Conservation (phyloP, 257 asterid species). For the Striga asiatica region DNA sequence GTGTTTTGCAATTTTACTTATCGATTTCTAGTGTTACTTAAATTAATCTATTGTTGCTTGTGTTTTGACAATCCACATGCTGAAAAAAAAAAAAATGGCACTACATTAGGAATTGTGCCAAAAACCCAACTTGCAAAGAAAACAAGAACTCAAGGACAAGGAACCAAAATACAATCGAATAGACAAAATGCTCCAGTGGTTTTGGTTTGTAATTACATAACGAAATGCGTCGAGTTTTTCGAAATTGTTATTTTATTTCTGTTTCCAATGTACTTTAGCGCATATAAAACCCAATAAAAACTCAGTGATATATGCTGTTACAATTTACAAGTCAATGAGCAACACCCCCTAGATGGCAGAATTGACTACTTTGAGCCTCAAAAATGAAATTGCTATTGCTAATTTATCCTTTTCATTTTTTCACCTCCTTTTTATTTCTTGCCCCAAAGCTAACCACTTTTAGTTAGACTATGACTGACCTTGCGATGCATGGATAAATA, state of each 20-base stretch:
- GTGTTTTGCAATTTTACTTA: no score
- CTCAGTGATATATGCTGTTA: constrained; percentile 13
- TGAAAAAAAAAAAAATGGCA: constrained; percentile 26
- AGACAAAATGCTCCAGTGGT: constrained; percentile 38
- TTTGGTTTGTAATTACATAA: constrained; percentile 22
- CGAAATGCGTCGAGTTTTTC: constrained; percentile 22
- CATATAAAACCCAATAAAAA: neutral
- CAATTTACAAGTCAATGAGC: constrained; percentile 29
- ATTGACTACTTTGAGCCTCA: constrained; percentile 46
- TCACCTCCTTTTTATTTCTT: no score
- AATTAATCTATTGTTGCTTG: no score
- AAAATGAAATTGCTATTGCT: no score
- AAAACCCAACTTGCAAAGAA: constrained; percentile 29
- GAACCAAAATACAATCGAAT: constrained; percentile 35
- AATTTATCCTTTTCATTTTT: no score
- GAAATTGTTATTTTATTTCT: constrained; percentile 11
- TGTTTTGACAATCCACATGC: no score
- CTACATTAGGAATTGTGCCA: constrained; percentile 22
- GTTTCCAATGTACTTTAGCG: constrained; percentile 13
- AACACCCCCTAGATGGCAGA: constrained; percentile 30
- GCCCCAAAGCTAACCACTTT: no score
- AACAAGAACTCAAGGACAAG: constrained; percentile 37
- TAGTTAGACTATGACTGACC: no score
- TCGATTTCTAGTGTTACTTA: no score
- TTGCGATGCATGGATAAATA: no score